These are phyloP conservation scores for Crithidia fasciculata DNA, from an alignment of 208 protist species.

Conservation along the genomic window DNA sequence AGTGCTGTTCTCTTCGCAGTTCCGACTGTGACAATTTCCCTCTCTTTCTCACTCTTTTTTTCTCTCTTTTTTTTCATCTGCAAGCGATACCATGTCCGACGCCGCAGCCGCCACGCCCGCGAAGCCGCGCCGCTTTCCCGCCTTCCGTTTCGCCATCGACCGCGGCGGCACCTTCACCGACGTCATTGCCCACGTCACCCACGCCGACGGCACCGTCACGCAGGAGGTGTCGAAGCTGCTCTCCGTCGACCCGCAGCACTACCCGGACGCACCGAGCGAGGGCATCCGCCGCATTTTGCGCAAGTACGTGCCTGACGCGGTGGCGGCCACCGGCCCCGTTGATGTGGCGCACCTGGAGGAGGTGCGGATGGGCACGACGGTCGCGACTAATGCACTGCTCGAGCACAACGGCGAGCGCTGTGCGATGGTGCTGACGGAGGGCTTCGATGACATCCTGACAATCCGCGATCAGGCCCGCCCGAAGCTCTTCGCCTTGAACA, in stretches of 20 bases:
- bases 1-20: too few relatives aligned
- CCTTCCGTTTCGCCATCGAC: conserved; percentile 90
- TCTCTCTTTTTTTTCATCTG: not conserved
- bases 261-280: conserved; percentile 95
- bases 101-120: not conserved
- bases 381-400: conserved; percentile 96
- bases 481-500: conserved; percentile 94
- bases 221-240: conserved; percentile 92
- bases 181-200: conserved; percentile 83
- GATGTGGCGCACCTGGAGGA: conserved; percentile 81
- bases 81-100: conserved; percentile 3
- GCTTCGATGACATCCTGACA: conserved; percentile 93
- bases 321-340: conserved; percentile 49
- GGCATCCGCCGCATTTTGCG: conserved; percentile 93
- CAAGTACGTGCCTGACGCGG: conserved; percentile 38
- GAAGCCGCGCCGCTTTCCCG: conserved; percentile 29
- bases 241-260: conserved; percentile 93
- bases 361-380: conserved; percentile 97
- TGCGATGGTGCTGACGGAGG: conserved; percentile 91
- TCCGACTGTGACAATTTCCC: too few relatives aligned
- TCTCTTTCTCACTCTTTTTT: not conserved
- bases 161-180: conserved; percentile 96
- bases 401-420: conserved; percentile 94
- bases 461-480: conserved; percentile 94
- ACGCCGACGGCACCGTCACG: conserved; percentile 30